Base-by-base conservation (phyloP, 1,139 yeast genomes). In the Hyphopichia fennica region DNA sequence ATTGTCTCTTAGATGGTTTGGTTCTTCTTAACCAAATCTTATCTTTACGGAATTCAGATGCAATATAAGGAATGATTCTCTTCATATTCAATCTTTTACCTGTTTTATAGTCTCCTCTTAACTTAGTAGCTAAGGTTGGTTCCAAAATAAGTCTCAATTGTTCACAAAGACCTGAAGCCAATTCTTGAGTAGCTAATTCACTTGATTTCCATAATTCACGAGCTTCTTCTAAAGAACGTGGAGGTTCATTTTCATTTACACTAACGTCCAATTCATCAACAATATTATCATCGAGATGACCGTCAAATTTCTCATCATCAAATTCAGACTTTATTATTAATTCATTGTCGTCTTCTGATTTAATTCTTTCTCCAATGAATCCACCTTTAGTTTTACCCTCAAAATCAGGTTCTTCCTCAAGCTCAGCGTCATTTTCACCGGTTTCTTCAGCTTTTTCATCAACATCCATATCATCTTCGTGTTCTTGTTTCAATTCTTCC, bases 11-110 rank as follows among this genome's bases (percentile, higher is more conserved):
- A 50, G 96, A 87, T 42, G 99, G 99, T 61, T 93, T 93, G 8
- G 98, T 91, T 66, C 99, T 82, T 60, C 97, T 81, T 69, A 95
- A 77, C 99, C 99, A 95, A 48, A 95, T 95, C 72, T 95, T 95
- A 65, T 95, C 99, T 64, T 93, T 93, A 58, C 96, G 84, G 79
- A 90, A 95, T 58, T 91, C 96, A 38, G 96, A 87, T 1, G 99
- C 99, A 71, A 95, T 93, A 65, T 93, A 95, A 13, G 99, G 96
- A 57, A 95, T 93, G 53, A 95, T 95, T 52, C 98, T 77, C 74
- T 91, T 93, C 98, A 95, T 91, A 65, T 95, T 95, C 57, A 95
- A 77, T 51, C 99, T 77, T 64, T 95, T 95, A 63, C 99, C 99
- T 2, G 98, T 91, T 65, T 91, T 90, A 67, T 89, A 95, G 63